Percentiles rank a stretch among this genome's conserved stretches.
Conservation (phyloP, 148 eudicot genomes). For the Silene uniflora region DNA sequence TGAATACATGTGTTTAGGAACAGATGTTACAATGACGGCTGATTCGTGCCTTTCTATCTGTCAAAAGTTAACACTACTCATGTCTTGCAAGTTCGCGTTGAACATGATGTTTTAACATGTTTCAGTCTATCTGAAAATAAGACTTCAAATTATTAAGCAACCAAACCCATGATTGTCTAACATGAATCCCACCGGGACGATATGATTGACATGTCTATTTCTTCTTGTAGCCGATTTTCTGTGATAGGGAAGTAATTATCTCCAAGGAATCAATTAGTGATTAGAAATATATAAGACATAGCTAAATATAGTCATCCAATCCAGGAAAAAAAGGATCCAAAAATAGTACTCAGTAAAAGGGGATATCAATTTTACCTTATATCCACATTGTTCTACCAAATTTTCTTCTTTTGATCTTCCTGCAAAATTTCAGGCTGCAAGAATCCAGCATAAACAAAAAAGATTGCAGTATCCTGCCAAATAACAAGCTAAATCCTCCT, state of each 20-base stretch:
- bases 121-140: too few species aligned
- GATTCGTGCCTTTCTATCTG: too few species aligned
- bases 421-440: conserved; percentile 19
- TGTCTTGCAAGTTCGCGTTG: too few species aligned
- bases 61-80: too few species aligned
- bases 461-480: neutral
- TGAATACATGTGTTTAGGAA: neutral
- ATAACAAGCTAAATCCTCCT: conserved; percentile 4
- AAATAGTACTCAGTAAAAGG: conserved; percentile 18
- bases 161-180: neutral
- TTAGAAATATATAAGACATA: neutral
- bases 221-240: too few species aligned
- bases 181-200: neutral
- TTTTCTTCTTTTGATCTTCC: conserved; percentile 6
- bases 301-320: conserved; percentile 19
- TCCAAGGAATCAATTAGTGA: neutral
- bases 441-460: neutral
- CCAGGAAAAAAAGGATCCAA: conserved; percentile 13
- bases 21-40: neutral
- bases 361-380: conserved; percentile 10
- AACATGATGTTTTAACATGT: too few species aligned
- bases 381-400: conserved; percentile 4
- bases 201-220: neutral
- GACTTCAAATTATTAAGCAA: neutral
- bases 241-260: too few species aligned